Evolutionary conservation across 495 filamentous ascomycete genomes (phyloP).

Genomic region (Xylaria longipes): DNA sequence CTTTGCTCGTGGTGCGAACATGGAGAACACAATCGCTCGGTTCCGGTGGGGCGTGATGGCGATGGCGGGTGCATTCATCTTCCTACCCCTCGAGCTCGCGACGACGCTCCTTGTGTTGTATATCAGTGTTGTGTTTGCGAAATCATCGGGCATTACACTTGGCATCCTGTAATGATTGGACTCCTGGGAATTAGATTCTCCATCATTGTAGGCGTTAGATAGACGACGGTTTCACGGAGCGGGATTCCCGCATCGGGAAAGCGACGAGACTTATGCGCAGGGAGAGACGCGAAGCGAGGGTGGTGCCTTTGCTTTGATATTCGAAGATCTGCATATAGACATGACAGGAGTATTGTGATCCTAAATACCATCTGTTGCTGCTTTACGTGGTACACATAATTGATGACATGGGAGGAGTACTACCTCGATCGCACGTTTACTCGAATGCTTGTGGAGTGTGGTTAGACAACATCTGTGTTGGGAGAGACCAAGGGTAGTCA

Average conservation of each 20-base stretch:
- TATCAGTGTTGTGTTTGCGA: slow-evolving; percentile 38
- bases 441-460: neutral
- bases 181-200: slow-evolving; percentile 36
- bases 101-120: slow-evolving; percentile 41
- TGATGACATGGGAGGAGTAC: neutral
- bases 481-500: neutral
- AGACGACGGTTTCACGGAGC: slow-evolving; percentile 33
- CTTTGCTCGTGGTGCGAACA: slow-evolving; percentile 35
- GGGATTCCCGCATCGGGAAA: slow-evolving; percentile 24
- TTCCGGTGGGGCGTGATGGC: slow-evolving; percentile 39
- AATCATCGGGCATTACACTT: slow-evolving; percentile 34
- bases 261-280: slow-evolving; percentile 9
- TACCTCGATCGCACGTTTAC: neutral
- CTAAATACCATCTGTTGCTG: neutral
- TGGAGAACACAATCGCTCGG: slow-evolving; percentile 36
- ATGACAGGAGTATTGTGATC: neutral
- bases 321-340: slow-evolving; percentile 22
- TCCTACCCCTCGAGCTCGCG: slow-evolving; percentile 36
- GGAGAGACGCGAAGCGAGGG: slow-evolving; percentile 1
- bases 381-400: neutral
- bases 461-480: neutral
- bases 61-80: slow-evolving; percentile 36
- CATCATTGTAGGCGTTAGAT: slow-evolving; percentile 42
- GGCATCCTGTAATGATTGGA: slow-evolving; percentile 37
- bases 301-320: slow-evolving; percentile 1